Percentiles rank a stretch among this genome's conserved stretches.
phyloP scores from a whole-genome alignment of 257 asterid genomes.

The Cinchona pubescens region DNA sequence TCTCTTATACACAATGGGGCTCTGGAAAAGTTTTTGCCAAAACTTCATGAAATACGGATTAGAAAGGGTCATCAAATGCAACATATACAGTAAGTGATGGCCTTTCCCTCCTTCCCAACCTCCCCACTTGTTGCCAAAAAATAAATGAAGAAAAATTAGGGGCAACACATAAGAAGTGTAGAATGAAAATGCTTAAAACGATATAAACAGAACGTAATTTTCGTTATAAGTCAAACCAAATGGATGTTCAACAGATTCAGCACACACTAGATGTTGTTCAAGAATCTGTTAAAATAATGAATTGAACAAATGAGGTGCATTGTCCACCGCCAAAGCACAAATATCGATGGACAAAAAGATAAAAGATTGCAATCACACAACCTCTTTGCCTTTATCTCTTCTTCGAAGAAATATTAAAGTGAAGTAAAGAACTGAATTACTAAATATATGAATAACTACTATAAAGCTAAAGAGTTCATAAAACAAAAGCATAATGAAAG shows the following conservation, averaged over 20 bases:
- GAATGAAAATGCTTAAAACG: slow-evolving; percentile 13
- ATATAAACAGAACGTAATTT: slow-evolving; percentile 38
- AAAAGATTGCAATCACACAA: slow-evolving; percentile 1
- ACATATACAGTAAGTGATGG: no score
- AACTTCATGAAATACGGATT: slow-evolving; percentile 95
- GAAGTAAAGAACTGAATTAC: no score
- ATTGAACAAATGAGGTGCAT: slow-evolving; percentile 25
- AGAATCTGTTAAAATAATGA: slow-evolving; percentile 54
- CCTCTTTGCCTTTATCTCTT: slow-evolving; percentile 6
- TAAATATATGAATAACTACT: not conserved
- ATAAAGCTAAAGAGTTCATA: slow-evolving; percentile 5
- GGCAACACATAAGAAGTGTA: slow-evolving; percentile 17
- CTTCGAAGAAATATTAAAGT: not conserved
- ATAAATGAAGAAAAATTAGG: slow-evolving; percentile 31
- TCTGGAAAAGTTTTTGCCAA: slow-evolving; percentile 78
- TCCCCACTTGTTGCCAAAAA: slow-evolving; percentile 98
- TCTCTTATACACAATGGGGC: slow-evolving; percentile 87
- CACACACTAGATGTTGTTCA: slow-evolving; percentile 86
- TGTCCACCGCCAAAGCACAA: slow-evolving; percentile 1
- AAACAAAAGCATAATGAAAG: not conserved
- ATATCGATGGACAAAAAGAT: not conserved
- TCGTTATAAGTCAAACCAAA: slow-evolving; percentile 65
- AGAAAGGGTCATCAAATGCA: slow-evolving; percentile 90
- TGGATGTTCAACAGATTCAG: slow-evolving; percentile 87
- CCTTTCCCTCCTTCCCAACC: no score